A percentile compares a stretch with the other conserved stretches of the same genome.
Conservation (phyloP, 495 filamentous ascomycete genomes). For the Amorphotheca resinae region DNA sequence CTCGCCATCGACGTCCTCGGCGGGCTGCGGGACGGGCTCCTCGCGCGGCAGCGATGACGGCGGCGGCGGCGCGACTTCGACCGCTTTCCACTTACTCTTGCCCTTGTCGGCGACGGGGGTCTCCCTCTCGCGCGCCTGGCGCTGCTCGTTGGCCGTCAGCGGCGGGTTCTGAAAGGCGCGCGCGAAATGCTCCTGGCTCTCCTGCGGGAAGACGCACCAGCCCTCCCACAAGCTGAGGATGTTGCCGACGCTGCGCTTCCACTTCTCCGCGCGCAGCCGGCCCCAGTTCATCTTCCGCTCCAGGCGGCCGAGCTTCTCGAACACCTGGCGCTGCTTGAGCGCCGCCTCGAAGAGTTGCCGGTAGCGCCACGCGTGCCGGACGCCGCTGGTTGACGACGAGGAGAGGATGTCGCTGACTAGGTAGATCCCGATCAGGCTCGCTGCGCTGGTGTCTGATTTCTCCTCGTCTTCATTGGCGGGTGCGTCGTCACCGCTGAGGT, state of each 20-base stretch:
- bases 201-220: slow-evolving; percentile 74
- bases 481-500: slow-evolving; percentile 27
- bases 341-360: slow-evolving; percentile 72
- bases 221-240: slow-evolving; percentile 77
- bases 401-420: slow-evolving; percentile 81
- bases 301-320: slow-evolving; percentile 69
- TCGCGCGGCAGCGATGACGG: background rate
- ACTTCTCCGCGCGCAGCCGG: slow-evolving; percentile 74
- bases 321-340: slow-evolving; percentile 55
- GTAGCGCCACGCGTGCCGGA: slow-evolving; percentile 85
- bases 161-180: slow-evolving; percentile 65
- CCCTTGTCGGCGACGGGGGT: slow-evolving; percentile 7
- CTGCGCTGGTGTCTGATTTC: slow-evolving; percentile 51
- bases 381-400: slow-evolving; percentile 68
- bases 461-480: slow-evolving; percentile 26
- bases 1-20: slow-evolving; percentile 24
- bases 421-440: slow-evolving; percentile 74
- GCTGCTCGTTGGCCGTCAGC: slow-evolving; percentile 35
- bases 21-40: slow-evolving; percentile 22
- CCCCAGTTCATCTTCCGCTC: slow-evolving; percentile 73
- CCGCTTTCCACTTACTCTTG: slow-evolving; percentile 22
- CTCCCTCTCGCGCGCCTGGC: slow-evolving; percentile 8
- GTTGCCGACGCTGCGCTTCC: slow-evolving; percentile 66
- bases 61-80: slow-evolving; percentile 13
- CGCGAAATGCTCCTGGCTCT: slow-evolving; percentile 60